Evolutionary conservation across 208 protist species (phyloP), one percentile per base, ranked within the genome.

Genomic region (Leptomonas pyrrhocoris): DNA sequence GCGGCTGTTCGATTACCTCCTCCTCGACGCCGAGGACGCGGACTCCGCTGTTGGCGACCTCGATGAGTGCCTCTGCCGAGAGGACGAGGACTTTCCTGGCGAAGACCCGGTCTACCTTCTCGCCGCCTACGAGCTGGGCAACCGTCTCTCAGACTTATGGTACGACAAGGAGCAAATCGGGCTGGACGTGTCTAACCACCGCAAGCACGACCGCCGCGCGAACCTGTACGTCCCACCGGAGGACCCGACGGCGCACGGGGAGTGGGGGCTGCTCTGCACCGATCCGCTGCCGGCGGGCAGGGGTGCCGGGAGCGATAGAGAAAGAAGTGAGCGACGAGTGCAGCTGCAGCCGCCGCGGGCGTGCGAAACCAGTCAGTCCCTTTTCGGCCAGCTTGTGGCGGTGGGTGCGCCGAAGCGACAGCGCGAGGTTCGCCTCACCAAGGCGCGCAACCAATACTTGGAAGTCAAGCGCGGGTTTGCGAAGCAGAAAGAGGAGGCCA

Each of bases 101-200:
- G 57, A 66, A 11, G 64, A 73, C 21, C 73, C 66, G 25, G 13
- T 12, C 31, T 73, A 73, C 43, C 60, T 77, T 27, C 58, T 81
- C 55, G 36, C 55, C 11, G 49, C 62, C 19, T 92, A 87, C 57
- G 83, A 89, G 46, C 27, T 88, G 43, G n/a, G 58, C 18, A 67
- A 84, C 53, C 74, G 73, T 3, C 43, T 92, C 11, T 80, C 73
- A 38, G 80, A 86, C 31, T 72, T 89, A 25, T 88, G 79, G 80
- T 83, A 55, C 43, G 78, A 87, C 54, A 30, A 51, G 16, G 54
- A 46, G 9, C 54, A 65, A 16, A 25, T 73, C 12, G 59, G 16
- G 42, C n/a, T 36, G 28, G 73, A 85, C 56, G 30, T 42, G 4
- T 58, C 34, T 8, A 61, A 63, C 23, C 73, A 73, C 65, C 31